phyloP scores from a whole-genome alignment of 306 rosid genomes.

The Cicer arietinum region DNA sequence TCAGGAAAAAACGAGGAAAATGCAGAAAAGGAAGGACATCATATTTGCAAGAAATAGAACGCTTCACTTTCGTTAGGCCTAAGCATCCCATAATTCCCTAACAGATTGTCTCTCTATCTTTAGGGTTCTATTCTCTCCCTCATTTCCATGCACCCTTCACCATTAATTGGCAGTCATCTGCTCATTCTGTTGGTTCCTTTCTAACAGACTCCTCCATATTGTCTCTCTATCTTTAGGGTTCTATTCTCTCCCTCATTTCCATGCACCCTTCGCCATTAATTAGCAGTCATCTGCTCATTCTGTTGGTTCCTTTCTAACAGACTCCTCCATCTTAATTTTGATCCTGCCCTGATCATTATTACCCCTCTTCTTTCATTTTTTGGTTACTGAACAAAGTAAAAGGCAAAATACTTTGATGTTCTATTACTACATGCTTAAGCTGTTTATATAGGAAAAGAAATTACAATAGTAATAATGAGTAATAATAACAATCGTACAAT shows the following conservation, averaged over 20 bases:
- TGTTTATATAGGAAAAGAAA: too few species aligned
- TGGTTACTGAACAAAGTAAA: neutral
- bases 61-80: neutral
- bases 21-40: neutral
- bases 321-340: neutral
- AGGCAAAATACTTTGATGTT: too few species aligned
- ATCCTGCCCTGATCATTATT: neutral
- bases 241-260: conserved; percentile 2
- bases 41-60: conserved; percentile 7
- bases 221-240: neutral
- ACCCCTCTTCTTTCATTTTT: neutral
- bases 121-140: conserved; percentile 1
- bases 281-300: neutral
- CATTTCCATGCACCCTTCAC: neutral
- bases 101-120: neutral
- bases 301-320: neutral
- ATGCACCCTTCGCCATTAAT: neutral
- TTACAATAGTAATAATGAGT: too few species aligned
- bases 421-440: too few species aligned
- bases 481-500: too few species aligned
- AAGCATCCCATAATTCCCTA: conserved; percentile 8
- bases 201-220: neutral
- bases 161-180: neutral
- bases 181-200: neutral
- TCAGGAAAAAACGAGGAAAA: neutral